These are phyloP conservation scores for Camelina neglecta DNA, from an alignment of 345 rosid species.

Conservation along the genomic window DNA sequence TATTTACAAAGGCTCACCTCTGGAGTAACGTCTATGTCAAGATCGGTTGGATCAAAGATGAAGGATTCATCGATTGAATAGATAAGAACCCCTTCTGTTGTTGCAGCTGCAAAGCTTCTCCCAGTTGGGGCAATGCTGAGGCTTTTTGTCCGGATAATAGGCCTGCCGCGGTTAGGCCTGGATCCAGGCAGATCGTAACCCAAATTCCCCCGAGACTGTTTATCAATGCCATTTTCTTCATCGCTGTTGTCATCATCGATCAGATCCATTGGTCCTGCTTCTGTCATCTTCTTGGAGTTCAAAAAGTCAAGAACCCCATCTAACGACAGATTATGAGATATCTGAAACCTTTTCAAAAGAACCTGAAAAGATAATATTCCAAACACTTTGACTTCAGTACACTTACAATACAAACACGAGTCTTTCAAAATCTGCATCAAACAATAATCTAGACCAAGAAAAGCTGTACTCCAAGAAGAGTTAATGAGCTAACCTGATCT, in stretches of 20 bases:
- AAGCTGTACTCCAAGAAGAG: neutral
- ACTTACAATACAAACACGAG: conserved; percentile 8
- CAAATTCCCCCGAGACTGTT: conserved; percentile 72
- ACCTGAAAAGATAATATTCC: conserved; percentile 54
- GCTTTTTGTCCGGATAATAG: conserved; percentile 77
- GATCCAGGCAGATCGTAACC: conserved; percentile 93
- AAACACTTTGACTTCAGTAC: conserved; percentile 18
- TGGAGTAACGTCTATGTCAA: conserved; percentile 95
- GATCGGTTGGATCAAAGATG: conserved; percentile 96
- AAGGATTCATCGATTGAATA: conserved; percentile 89
- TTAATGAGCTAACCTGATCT: conserved; percentile 76
- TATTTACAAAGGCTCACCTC: conserved; percentile 57
- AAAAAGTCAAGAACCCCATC: conserved; percentile 97
- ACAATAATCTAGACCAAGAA: neutral
- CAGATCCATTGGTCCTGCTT: conserved; percentile 92
- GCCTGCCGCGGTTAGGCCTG: conserved; percentile 79
- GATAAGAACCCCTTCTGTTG: conserved; percentile 95
- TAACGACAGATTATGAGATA: conserved; percentile 79
- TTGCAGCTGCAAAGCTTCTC: conserved; percentile 87
- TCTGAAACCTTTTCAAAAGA: conserved; percentile 80
- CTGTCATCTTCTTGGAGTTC: conserved; percentile 95
- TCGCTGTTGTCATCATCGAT: conserved; percentile 86
- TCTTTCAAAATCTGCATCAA: conserved; percentile 24
- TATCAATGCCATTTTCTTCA: conserved; percentile 81
- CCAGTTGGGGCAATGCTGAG: conserved; percentile 96